phyloP scores from a whole-genome alignment of 1,284 basidiomycete genomes.

The Wallemia mellicola region DNA sequence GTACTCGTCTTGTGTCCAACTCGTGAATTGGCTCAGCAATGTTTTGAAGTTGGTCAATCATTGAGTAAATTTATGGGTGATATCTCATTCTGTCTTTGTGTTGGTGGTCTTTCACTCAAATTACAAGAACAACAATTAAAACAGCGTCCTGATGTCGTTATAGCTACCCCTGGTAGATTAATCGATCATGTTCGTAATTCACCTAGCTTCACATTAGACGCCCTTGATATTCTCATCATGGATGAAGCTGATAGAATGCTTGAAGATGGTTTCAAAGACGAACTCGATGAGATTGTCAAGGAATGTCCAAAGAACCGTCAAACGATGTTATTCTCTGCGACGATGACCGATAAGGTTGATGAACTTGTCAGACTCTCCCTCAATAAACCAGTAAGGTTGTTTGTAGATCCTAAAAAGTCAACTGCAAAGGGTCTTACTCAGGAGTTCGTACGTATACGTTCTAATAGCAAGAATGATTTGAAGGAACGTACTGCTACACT shows the following conservation, averaged over 20 bases:
- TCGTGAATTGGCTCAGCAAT: constrained; percentile 77
- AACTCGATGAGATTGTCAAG: constrained; percentile 72
- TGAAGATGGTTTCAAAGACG: constrained; percentile 88
- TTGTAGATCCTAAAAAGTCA: constrained; percentile 73
- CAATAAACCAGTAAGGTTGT: constrained; percentile 67
- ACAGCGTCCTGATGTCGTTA: constrained; percentile 62
- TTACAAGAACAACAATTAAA: constrained; percentile 60
- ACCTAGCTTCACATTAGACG: constrained; percentile 68
- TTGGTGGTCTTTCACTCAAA: constrained; percentile 70
- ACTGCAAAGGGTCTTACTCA: constrained; percentile 73
- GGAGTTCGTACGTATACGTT: constrained; percentile 72
- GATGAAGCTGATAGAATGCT: constrained; percentile 97
- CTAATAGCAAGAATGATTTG: constrained; percentile 24
- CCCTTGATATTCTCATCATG: constrained; percentile 71
- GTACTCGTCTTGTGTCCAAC: constrained; percentile 80
- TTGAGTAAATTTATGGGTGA: constrained; percentile 56
- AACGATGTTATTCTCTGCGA: constrained; percentile 95
- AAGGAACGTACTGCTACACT: constrained; percentile 39
- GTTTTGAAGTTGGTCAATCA: constrained; percentile 63
- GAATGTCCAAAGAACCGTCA: constrained; percentile 65
- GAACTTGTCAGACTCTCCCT: constrained; percentile 73
- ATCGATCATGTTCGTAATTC: constrained; percentile 95
- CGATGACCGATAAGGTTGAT: constrained; percentile 88
- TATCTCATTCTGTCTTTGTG: constrained; percentile 1
- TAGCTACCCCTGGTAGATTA: constrained; percentile 81